Evolutionary conservation across 2,329 filamentous ascomycete species (phyloP), one percentile per base, ranked within the genome.

Genomic region (Xylariaceae sp.): DNA sequence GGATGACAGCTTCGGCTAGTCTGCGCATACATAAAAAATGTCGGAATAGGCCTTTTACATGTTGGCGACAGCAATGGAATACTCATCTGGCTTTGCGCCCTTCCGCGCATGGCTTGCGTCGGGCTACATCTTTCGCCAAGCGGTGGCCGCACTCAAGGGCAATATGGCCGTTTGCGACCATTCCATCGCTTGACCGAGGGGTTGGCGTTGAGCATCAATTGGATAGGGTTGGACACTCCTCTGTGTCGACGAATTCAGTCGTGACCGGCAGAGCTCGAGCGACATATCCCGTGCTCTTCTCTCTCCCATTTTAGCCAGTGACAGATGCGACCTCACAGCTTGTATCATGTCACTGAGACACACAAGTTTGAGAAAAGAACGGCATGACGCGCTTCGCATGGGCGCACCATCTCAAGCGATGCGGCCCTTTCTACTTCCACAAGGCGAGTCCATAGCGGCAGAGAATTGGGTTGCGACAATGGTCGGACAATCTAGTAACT

Each of bases 21-120:
- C 22, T 45, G 13, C 28, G 39, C 41, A 12, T 13, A 42, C 52
- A 16, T 6, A 31, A 60, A 55, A 46, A 33, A 16, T 14, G 38
- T 39, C 14, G 6, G 41, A 16, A 28, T 11, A 9, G 10, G 16
- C 44, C 53, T 9, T 39, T 14, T 41, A 17, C 7, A 34, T 45
- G 16, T 56, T 54, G 53, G 58, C 56, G 59, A 63, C 54, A 56
- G n/a, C 12, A 34, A 33, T n/a, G 5, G 42, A n/a, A 6, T 10
- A 38, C n/a, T 11, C 3, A 18, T 40, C 7, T 43, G 12, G 28
- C 11, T 17, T 47, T 47, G 53, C 53, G 48, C 48, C 40, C 36
- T 40, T 18, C 31, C 42, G 18, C 43, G 19, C 12, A 39, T 51
- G 14, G 31, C 19, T 13, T 22, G 17, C 31, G 19, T 16, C 41